phyloP scores from a whole-genome alignment of 2,329 filamentous ascomycete genomes.

The Botrytis cinerea region DNA sequence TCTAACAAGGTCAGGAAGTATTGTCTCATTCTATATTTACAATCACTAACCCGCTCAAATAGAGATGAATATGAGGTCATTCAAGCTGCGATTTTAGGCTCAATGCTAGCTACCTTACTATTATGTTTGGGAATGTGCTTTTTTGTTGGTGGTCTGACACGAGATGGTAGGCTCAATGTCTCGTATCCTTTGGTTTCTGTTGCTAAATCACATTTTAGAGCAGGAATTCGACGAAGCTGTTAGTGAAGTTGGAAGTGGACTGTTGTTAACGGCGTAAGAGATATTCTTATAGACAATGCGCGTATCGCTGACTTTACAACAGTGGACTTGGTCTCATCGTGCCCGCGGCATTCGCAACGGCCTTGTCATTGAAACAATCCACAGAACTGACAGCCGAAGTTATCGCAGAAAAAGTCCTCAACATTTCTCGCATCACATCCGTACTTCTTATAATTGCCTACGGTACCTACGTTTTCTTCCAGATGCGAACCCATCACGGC shows the following conservation, averaged over 20 bases:
- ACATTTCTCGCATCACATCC: conserved; percentile 70
- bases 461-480: conserved; percentile 67
- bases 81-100: conserved; percentile 80
- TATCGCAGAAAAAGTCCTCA: conserved; percentile 56
- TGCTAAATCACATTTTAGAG: conserved; percentile 43
- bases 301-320: conserved; percentile 24
- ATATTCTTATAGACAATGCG: conserved; percentile 6
- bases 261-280: conserved; percentile 75
- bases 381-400: conserved; percentile 40
- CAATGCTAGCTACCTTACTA: conserved; percentile 78
- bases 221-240: conserved; percentile 74
- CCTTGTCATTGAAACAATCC: conserved; percentile 34
- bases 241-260: conserved; percentile 75
- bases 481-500: conserved; percentile 72
- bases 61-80: conserved; percentile 65
- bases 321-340: conserved; percentile 52
- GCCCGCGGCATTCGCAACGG: conserved; percentile 51
- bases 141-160: conserved; percentile 69
- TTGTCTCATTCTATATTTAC: not conserved
- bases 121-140: conserved; percentile 81
- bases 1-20: conserved; percentile 46
- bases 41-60: not conserved
- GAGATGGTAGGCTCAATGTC: conserved; percentile 45
- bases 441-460: conserved; percentile 73
- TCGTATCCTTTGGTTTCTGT: not conserved